Evolutionary conservation across 129 eudicot genomes (phyloP), one percentile per base, ranked within the genome.

Genomic region (Glebionis coronaria): DNA sequence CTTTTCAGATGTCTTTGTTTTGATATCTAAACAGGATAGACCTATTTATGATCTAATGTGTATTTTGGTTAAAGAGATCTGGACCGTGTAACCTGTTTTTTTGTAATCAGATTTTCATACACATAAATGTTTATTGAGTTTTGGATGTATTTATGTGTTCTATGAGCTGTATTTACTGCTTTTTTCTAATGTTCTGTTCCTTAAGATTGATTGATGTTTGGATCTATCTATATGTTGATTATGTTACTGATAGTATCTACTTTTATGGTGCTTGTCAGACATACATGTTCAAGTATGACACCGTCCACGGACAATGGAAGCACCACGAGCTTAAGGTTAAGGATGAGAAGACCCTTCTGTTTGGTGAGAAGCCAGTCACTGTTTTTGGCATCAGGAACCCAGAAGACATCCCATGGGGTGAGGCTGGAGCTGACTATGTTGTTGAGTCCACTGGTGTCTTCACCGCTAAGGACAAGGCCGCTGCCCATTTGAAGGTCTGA

Each of bases 401-500:
- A 61, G 95, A 84, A 64, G 95, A 87, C 76, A 87, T 87, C 61
- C 95, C 95, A 81, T 87, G 95, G 95, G 90, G 65, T 61, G 75
- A 74, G 54, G 68, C 76, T 62, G 95, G 90, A 52, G 95, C 95
- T 8, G 95, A 87, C 49, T 87, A 10, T 46, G 87, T 87, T 28
- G 90, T 87, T 9, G 95, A 87, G 60, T 87, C 95, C 31, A 87
- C 95, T 23, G 95, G 95, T 50, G 95, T 87, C 59, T 87, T 87
- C 85, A 87, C 95, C 4, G 90, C 84, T 75, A 87, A 87, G 81
- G 90, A 87, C 63, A 87, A 87, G 62, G 95, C 95, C 65, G 87
- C 95, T 74, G 90, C 90, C 14, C 95, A 87, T 70, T 81, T 87
- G 82, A 87, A 87, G 95, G 95, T 84, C 65, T 45, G 42, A 56